Conservation (phyloP, 2,329 filamentous ascomycete genomes). For the Calonectria fujianensis region DNA sequence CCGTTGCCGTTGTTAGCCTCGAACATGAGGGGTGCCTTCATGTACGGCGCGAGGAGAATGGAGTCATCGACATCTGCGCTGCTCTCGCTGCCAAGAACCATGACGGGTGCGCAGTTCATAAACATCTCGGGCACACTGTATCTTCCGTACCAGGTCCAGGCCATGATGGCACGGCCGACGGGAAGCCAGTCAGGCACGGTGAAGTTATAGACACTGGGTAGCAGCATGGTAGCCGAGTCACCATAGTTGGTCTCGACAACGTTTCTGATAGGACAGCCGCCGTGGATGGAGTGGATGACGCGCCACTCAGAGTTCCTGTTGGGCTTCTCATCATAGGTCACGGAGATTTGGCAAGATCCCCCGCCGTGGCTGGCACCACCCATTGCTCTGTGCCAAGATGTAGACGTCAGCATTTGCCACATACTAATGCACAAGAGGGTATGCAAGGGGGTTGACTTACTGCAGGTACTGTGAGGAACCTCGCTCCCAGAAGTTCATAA, state of each 20-base stretch:
- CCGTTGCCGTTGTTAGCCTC: slow-evolving; percentile 31
- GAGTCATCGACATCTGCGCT: slow-evolving; percentile 9
- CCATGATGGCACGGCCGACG: slow-evolving; percentile 67
- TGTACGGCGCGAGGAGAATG: neutral
- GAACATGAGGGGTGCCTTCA: slow-evolving; percentile 20
- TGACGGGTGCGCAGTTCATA: slow-evolving; percentile 89
- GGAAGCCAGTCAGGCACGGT: slow-evolving; percentile 16
- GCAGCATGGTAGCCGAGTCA: slow-evolving; percentile 3
- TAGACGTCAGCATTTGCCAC: neutral
- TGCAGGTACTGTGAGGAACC: slow-evolving; percentile 20
- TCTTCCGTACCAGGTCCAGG: slow-evolving; percentile 93
- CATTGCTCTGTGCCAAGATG: slow-evolving; percentile 18
- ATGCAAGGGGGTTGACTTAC: neutral
- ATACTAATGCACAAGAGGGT: neutral
- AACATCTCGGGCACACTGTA: slow-evolving; percentile 93
- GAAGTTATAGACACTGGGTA: slow-evolving; percentile 17
- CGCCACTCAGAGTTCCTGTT: slow-evolving; percentile 62
- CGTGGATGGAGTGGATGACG: slow-evolving; percentile 18
- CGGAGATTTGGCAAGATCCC: slow-evolving; percentile 88
- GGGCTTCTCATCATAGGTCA: slow-evolving; percentile 83
- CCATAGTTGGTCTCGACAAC: slow-evolving; percentile 19
- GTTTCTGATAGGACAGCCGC: slow-evolving; percentile 11
- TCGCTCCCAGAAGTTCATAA: slow-evolving; percentile 21
- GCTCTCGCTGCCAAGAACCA: slow-evolving; percentile 69
- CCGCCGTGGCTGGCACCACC: slow-evolving; percentile 64